A percentile compares a stretch with the other conserved stretches of the same genome.
Conservation (phyloP, 352 stramenopile genomes). For the Phytophthora quininea region DNA sequence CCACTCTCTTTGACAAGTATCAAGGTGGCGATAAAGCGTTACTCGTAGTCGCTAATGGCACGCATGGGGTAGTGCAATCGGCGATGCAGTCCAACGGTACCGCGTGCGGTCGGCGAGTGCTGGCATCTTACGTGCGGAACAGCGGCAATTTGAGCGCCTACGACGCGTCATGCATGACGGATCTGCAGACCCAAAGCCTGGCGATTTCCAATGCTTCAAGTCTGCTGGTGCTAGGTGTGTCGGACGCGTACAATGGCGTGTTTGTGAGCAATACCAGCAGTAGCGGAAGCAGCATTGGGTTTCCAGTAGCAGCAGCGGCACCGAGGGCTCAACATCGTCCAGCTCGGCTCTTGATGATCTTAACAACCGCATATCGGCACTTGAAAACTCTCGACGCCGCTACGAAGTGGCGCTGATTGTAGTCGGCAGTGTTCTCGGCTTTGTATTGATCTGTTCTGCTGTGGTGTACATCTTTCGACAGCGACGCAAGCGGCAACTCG, state of each 20-base stretch:
- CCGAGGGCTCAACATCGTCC: conserved; percentile 14
- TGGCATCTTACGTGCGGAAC: conserved; percentile 63
- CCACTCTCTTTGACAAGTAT: conserved; percentile 44
- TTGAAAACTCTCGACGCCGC: conserved; percentile 26
- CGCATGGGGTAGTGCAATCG: conserved; percentile 51
- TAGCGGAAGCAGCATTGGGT: conserved; percentile 9
- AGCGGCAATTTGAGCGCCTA: conserved; percentile 50
- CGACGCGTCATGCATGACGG: conserved; percentile 59
- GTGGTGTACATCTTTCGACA: conserved; percentile 14
- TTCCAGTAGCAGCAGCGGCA: conserved; percentile 11
- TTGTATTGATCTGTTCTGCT: conserved; percentile 16
- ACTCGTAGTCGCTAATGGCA: conserved; percentile 42
- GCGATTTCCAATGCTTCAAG: conserved; percentile 39
- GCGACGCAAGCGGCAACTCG: conserved; percentile 31
- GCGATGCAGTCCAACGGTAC: conserved; percentile 38
- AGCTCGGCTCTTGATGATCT: conserved; percentile 25
- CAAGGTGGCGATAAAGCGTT: conserved; percentile 49
- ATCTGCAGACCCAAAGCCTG: conserved; percentile 42
- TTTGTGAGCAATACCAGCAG: conserved; percentile 19
- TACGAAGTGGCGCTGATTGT: conserved; percentile 47
- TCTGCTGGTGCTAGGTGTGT: conserved; percentile 47
- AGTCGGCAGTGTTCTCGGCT: conserved; percentile 20
- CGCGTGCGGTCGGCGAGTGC: conserved; percentile 51
- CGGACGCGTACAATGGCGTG: conserved; percentile 55
- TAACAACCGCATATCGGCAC: conserved; percentile 17